A percentile compares a stretch with the other conserved stretches of the same genome.
Evolutionary conservation across 2,329 filamentous ascomycete species (phyloP).

Genomic region (Xylaria hypoxylon): DNA sequence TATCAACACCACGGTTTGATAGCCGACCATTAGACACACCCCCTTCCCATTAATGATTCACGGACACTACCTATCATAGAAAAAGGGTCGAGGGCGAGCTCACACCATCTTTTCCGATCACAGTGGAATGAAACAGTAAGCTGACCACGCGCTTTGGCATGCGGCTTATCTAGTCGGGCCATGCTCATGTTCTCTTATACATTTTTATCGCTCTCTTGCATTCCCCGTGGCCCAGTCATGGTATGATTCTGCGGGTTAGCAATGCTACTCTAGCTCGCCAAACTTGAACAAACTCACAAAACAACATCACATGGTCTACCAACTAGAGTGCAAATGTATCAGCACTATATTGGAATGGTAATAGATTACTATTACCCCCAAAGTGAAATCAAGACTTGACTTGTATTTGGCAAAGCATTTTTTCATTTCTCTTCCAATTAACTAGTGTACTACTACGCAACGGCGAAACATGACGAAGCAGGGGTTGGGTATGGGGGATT

Average conservation of each 20-base stretch:
- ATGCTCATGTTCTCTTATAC: neutral
- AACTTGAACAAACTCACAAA: neutral
- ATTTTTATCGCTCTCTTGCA: neutral
- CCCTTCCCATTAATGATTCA: too few relatives aligned
- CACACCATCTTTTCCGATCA: constrained; percentile 1
- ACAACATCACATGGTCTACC: neutral
- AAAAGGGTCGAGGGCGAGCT: neutral
- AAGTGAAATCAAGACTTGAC: neutral
- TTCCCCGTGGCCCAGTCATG: constrained; percentile 10
- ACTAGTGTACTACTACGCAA: constrained; percentile 39
- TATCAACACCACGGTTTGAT: too few relatives aligned
- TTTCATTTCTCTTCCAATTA: constrained; percentile 36
- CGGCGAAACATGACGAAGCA: constrained; percentile 34
- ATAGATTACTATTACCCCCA: neutral
- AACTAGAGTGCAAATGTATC: neutral
- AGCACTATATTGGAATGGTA: neutral
- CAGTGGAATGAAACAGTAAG: constrained; percentile 32
- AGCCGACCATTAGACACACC: too few relatives aligned
- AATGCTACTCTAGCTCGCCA: neutral
- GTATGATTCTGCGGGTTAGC: neutral
- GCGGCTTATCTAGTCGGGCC: constrained; percentile 1
- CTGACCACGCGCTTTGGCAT: constrained; percentile 25
- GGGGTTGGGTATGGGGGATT: constrained; percentile 23
- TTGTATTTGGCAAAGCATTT: neutral
- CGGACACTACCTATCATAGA: too few relatives aligned